A percentile compares a stretch with the other conserved stretches of the same genome.
phyloP scores from a whole-genome alignment of 2,329 filamentous ascomycete species.

The Colletotrichum gloeosporioides region DNA sequence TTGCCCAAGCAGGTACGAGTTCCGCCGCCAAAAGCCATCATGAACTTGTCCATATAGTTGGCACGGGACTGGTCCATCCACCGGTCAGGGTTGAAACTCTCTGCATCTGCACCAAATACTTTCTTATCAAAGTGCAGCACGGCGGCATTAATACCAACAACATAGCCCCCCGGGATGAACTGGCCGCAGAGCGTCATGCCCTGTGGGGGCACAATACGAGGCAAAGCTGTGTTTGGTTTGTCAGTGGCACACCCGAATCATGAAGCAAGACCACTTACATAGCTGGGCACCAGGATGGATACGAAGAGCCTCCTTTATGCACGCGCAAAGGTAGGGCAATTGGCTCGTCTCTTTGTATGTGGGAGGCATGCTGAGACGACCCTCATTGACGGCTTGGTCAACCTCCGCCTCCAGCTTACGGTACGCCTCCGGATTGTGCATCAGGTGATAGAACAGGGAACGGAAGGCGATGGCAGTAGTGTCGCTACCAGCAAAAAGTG shows the following conservation, averaged over 20 bases:
- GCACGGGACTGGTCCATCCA: background rate
- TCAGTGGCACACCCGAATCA: background rate
- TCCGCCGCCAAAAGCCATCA: background rate
- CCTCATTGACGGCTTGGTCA: background rate
- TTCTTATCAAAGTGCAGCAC: background rate
- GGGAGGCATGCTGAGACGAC: background rate
- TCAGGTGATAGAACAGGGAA: constrained; percentile 41
- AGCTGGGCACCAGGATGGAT: constrained; percentile 43
- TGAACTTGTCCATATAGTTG: background rate
- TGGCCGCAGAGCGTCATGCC: background rate
- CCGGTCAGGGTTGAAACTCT: background rate
- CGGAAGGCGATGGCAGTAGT: constrained; percentile 39
- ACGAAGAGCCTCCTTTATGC: constrained; percentile 53
- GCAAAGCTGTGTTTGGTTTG: background rate
- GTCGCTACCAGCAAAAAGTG: constrained; percentile 40
- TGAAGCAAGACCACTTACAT: background rate
- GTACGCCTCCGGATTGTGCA: constrained; percentile 33
- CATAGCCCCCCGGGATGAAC: background rate
- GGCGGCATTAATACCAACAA: background rate
- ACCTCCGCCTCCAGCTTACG: constrained; percentile 38
- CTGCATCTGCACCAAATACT: background rate
- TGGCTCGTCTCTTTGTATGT: constrained; percentile 22
- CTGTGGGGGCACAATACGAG: background rate
- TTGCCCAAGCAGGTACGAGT: background rate
- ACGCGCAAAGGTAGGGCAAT: constrained; percentile 44